Evolutionary conservation across 192 early-diverging fungal genomes (phyloP).

Genomic region (Physocladia obscura): DNA sequence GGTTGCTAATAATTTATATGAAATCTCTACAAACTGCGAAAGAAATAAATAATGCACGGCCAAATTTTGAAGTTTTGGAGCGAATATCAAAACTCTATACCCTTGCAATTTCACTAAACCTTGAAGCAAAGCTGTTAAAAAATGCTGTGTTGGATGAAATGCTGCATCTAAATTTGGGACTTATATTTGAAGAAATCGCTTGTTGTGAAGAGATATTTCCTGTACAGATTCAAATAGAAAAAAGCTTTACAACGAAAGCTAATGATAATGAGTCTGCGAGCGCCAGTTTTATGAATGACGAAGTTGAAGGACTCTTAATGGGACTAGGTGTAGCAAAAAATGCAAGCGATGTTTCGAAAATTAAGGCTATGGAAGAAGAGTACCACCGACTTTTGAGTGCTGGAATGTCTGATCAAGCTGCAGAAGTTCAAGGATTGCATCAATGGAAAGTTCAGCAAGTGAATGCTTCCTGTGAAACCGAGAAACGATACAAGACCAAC

Average conservation of each 20-base stretch:
- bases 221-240: neutral
- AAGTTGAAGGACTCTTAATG: slow-evolving; percentile 49
- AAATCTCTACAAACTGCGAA: too few relatives aligned
- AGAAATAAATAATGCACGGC: too few relatives aligned
- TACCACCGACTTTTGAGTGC: slow-evolving; percentile 41
- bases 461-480: neutral
- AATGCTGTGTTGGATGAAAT: slow-evolving; percentile 23
- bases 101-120: slow-evolving; percentile 35
- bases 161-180: slow-evolving; percentile 38
- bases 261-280: slow-evolving; percentile 36
- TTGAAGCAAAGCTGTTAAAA: slow-evolving; percentile 20
- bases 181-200: slow-evolving; percentile 38
- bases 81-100: slow-evolving; percentile 24
- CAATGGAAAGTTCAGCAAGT: slow-evolving; percentile 45
- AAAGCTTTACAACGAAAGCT: neutral
- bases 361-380: slow-evolving; percentile 52
- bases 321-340: slow-evolving; percentile 38
- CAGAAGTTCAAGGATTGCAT: slow-evolving; percentile 46
- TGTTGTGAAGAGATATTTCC: slow-evolving; percentile 32
- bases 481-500: neutral
- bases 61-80: slow-evolving; percentile 13
- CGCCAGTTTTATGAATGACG: slow-evolving; percentile 49
- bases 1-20: too few relatives aligned
- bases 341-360: slow-evolving; percentile 39
- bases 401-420: slow-evolving; percentile 46